Conservation (phyloP, 208 protist species). For the Crithidia thermophila region DNA sequence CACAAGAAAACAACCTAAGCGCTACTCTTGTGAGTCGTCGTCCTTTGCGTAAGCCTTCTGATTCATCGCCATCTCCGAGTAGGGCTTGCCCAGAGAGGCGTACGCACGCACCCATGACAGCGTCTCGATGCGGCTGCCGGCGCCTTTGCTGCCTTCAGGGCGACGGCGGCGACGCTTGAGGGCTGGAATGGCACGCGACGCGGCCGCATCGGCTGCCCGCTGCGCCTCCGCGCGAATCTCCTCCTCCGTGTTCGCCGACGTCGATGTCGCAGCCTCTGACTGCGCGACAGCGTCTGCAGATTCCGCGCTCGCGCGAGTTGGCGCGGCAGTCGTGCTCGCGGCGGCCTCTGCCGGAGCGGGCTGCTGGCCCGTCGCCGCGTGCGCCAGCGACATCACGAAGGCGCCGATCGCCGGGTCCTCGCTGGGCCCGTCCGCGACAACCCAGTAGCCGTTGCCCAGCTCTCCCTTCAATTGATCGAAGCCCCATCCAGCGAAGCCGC, state of each 20-base stretch:
- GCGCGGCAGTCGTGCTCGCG: not conserved
- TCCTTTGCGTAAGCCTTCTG: slow-evolving; percentile 31
- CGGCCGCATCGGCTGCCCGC: slow-evolving; percentile 15
- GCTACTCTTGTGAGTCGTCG: slow-evolving; percentile 24
- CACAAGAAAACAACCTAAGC: no score
- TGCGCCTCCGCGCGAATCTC: slow-evolving; percentile 23
- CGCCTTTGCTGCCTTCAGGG: slow-evolving; percentile 11
- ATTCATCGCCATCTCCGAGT: slow-evolving; percentile 48
- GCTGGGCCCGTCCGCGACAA: slow-evolving; percentile 45
- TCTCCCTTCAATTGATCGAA: slow-evolving; percentile 76
- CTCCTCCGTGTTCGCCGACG: not conserved
- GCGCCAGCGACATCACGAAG: slow-evolving; percentile 65
- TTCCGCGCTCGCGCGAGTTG: not conserved
- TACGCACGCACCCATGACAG: slow-evolving; percentile 67
- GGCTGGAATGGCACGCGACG: slow-evolving; percentile 5
- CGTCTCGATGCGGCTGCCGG: slow-evolving; percentile 19
- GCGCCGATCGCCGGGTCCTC: slow-evolving; percentile 35
- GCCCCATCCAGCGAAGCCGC: slow-evolving; percentile 84
- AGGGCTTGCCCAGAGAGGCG: slow-evolving; percentile 53
- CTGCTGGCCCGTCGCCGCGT: slow-evolving; percentile 16
- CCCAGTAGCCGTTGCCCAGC: slow-evolving; percentile 67
- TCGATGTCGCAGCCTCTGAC: not conserved
- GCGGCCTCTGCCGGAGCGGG: not conserved
- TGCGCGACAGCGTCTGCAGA: not conserved
- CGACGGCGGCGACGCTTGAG: slow-evolving; percentile 29